phyloP scores from a whole-genome alignment of 805 yeast species.

The Zygosaccharomyces lentus region DNA sequence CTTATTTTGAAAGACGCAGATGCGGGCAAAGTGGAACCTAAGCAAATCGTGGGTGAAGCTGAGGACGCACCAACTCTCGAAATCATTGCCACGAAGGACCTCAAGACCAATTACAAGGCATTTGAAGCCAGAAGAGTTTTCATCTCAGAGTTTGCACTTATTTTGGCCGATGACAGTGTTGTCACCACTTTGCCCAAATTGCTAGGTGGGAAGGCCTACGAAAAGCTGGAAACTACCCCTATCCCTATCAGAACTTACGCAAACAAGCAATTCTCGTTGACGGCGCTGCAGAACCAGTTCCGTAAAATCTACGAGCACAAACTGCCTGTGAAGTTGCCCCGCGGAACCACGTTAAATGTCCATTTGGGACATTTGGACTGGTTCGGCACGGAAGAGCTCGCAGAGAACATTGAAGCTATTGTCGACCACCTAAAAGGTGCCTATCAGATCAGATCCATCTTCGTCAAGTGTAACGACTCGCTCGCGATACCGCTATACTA shows the following conservation, averaged over 20 bases:
- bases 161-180: constrained; percentile 80
- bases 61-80: constrained; percentile 35
- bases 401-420: constrained; percentile 57
- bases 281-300: constrained; percentile 55
- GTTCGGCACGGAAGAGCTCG: constrained; percentile 46
- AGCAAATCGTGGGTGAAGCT: constrained; percentile 59
- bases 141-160: constrained; percentile 61
- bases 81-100: constrained; percentile 65
- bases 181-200: constrained; percentile 76
- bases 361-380: constrained; percentile 55
- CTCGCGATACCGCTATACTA: constrained; percentile 84
- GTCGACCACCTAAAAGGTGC: constrained; percentile 42
- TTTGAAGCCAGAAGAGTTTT: constrained; percentile 83
- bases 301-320: constrained; percentile 50
- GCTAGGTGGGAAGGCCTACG: constrained; percentile 83
- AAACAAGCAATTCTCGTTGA: constrained; percentile 38
- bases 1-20: constrained; percentile 41
- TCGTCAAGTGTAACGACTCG: constrained; percentile 62
- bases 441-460: constrained; percentile 50
- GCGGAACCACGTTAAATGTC: constrained; percentile 63
- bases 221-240: constrained; percentile 60
- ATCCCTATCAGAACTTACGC: constrained; percentile 51
- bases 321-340: constrained; percentile 62
- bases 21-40: constrained; percentile 33
- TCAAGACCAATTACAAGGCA: constrained; percentile 82